Evolutionary conservation across 257 asterid genomes (phyloP).

Genomic region (Lantana camara): DNA sequence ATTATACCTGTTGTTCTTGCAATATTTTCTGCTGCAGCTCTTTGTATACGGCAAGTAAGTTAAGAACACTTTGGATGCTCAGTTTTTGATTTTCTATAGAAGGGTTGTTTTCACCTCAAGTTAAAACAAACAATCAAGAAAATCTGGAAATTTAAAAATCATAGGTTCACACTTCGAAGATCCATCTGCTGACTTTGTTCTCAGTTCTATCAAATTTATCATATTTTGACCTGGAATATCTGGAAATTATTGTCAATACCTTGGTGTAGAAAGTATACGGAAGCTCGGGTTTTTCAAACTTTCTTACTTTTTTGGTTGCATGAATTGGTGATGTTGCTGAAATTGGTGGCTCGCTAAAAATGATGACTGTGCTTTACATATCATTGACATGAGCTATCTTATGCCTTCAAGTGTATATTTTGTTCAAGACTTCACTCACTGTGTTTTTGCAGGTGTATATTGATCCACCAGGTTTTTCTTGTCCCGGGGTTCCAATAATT

Average conservation of each 20-base stretch:
- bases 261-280: background rate
- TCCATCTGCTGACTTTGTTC: background rate
- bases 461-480: constrained; percentile 78
- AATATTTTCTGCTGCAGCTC: constrained; percentile 54
- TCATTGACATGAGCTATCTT: background rate
- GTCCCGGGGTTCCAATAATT: constrained; percentile 89
- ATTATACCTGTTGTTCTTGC: constrained; percentile 63
- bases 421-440: constrained; percentile 6
- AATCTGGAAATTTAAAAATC: background rate
- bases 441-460: constrained; percentile 50
- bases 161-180: background rate
- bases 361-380: background rate
- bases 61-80: constrained; percentile 4
- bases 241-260: background rate
- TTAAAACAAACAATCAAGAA: background rate
- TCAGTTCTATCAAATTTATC: background rate
- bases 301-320: background rate
- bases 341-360: background rate
- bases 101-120: background rate
- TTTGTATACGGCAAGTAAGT: constrained; percentile 75
- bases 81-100: background rate
- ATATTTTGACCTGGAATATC: background rate
- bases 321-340: background rate
- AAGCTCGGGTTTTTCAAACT: constrained; percentile 4
- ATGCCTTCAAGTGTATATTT: background rate